These are phyloP conservation scores for Coemansia sp. DNA, from an alignment of 371 early-diverging fungal species.

Conservation along the genomic window DNA sequence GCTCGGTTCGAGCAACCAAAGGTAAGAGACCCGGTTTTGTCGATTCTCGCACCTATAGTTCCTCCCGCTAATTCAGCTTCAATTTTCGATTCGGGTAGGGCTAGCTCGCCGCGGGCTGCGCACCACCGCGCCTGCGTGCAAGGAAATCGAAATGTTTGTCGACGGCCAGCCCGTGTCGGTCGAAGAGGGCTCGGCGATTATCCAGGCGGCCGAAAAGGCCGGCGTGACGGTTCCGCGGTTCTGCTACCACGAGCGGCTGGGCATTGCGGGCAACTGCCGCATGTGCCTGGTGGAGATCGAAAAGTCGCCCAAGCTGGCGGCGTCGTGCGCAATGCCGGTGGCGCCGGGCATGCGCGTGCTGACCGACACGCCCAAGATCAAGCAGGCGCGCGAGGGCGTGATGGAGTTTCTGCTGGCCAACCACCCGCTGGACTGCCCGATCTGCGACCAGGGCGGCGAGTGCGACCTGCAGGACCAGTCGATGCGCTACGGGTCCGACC, in stretches of 20 bases:
- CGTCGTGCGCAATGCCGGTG: constrained; percentile 97
- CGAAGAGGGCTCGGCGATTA: constrained; percentile 91
- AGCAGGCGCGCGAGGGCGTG: constrained; percentile 97
- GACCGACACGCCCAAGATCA: constrained; percentile 90
- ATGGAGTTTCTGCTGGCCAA: constrained; percentile 97
- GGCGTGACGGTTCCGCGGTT: constrained; percentile 92
- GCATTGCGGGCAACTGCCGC: constrained; percentile 98
- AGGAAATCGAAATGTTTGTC: constrained; percentile 76
- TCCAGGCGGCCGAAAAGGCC: constrained; percentile 95
- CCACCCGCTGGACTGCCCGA: constrained; percentile 98
- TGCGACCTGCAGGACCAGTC: constrained; percentile 98
- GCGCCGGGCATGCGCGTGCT: constrained; percentile 96
- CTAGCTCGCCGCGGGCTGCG: constrained; percentile 13
- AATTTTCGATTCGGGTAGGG: neutral
- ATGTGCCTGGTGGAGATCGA: constrained; percentile 98
- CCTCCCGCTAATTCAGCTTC: no score
- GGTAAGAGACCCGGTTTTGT: neutral
- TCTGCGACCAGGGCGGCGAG: constrained; percentile 99
- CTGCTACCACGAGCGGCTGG: constrained; percentile 97
- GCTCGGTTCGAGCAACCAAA: neutral
- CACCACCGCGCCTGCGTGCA: constrained; percentile 5
- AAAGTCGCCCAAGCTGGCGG: constrained; percentile 92
- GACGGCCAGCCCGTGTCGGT: constrained; percentile 89
- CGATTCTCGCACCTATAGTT: no score
- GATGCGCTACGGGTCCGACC: constrained; percentile 93